A percentile compares a stretch with the other conserved stretches of the same genome.
Conservation (phyloP, 208 protist genomes). For the Trypanosoma mega region DNA sequence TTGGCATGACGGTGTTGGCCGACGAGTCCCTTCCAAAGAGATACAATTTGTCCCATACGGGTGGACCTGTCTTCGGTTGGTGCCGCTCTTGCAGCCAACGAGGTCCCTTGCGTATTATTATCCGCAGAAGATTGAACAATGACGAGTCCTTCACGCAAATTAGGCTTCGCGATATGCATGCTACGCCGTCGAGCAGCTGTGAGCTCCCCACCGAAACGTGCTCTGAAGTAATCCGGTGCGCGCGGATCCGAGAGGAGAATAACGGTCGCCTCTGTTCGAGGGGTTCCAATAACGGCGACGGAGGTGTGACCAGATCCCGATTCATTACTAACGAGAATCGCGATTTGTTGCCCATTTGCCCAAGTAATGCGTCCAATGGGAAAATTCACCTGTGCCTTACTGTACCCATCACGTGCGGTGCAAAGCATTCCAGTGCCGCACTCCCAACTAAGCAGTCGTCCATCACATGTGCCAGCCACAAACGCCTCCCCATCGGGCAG, state of each 20-base stretch:
- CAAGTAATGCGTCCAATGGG: constrained; percentile 47
- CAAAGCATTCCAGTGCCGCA: constrained; percentile 57
- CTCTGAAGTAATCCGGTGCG: constrained; percentile 46
- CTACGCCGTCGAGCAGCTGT: constrained; percentile 22
- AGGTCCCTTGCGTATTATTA: not conserved
- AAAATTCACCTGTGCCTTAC: constrained; percentile 34
- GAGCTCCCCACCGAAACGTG: constrained; percentile 48
- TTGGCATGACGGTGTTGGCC: constrained; percentile 39
- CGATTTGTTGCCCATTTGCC: constrained; percentile 55
- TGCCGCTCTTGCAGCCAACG: not conserved
- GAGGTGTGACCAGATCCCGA: not conserved
- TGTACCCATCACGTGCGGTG: constrained; percentile 49
- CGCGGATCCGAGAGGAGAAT: constrained; percentile 29
- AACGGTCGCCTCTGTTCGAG: constrained; percentile 29
- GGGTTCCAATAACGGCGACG: constrained; percentile 26
- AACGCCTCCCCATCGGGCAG: constrained; percentile 75
- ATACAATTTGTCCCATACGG: constrained; percentile 53
- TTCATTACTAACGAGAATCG: constrained; percentile 27
- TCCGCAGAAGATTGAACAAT: not conserved
- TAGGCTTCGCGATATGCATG: not conserved
- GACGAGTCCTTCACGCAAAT: constrained; percentile 11
- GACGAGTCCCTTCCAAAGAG: constrained; percentile 64
- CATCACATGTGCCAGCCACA: constrained; percentile 39
- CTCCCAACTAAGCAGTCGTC: constrained; percentile 53
- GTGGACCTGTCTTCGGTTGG: constrained; percentile 27